A percentile compares a stretch with the other conserved stretches of the same genome.
phyloP scores from a whole-genome alignment of 257 asterid species.

The Ocimum tenuiflorum region DNA sequence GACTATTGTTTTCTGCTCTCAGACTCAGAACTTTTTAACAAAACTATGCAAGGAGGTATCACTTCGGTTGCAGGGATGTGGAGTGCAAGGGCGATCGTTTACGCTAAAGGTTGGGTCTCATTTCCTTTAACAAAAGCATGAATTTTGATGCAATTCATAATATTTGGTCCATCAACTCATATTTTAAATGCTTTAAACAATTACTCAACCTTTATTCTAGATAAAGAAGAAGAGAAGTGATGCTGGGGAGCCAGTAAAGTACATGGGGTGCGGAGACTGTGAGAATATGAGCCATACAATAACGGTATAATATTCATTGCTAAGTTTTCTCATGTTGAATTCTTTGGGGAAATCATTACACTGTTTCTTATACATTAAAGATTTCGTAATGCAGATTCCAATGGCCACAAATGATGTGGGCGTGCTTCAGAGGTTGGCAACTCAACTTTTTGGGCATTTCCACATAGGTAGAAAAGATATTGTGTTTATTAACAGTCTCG shows the following conservation, averaged over 20 bases:
- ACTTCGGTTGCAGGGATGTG: slow-evolving; percentile 81
- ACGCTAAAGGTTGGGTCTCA: slow-evolving; percentile 63
- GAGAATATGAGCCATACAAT: slow-evolving; percentile 86
- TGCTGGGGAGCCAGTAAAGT: slow-evolving; percentile 88
- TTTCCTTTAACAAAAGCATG: slow-evolving; percentile 3
- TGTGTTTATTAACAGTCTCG: background rate
- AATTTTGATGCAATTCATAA: background rate
- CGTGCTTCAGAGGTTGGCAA: slow-evolving; percentile 71
- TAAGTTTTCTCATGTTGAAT: background rate
- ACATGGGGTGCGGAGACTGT: slow-evolving; percentile 90
- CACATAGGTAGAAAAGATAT: slow-evolving; percentile 47
- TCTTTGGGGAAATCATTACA: background rate
- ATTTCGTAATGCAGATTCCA: slow-evolving; percentile 53
- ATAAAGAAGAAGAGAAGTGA: slow-evolving; percentile 77
- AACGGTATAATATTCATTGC: slow-evolving; percentile 43
- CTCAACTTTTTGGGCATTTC: slow-evolving; percentile 72
- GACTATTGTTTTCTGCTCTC: slow-evolving; percentile 30
- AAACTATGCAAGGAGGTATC: slow-evolving; percentile 86
- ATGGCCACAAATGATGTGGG: slow-evolving; percentile 72
- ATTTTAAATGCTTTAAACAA: slow-evolving; percentile 6
- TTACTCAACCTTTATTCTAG: slow-evolving; percentile 28
- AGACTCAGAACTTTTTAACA: slow-evolving; percentile 54
- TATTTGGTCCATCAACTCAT: background rate
- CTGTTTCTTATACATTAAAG: slow-evolving; percentile 14
- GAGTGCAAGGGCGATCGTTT: slow-evolving; percentile 71